Evolutionary conservation across 2,329 filamentous ascomycete species (phyloP).

Genomic region (Atkinsonella texensis): DNA sequence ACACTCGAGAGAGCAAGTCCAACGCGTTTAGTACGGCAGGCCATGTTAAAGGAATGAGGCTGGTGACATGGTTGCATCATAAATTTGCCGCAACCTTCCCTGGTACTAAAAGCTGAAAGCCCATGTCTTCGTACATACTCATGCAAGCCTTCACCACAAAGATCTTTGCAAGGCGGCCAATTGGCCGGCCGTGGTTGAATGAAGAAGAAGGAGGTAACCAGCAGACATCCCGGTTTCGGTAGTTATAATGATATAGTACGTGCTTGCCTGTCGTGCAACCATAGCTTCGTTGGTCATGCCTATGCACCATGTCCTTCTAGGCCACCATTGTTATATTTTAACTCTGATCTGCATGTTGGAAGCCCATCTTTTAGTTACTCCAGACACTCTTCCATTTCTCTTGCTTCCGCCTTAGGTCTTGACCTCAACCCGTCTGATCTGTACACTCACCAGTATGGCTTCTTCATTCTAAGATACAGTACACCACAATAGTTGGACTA

Average conservation of each 20-base stretch:
- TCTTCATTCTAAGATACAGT: neutral
- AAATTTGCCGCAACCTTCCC: neutral
- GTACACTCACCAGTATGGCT: neutral
- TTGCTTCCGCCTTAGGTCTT: neutral
- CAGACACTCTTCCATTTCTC: neutral
- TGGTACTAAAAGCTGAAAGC: neutral
- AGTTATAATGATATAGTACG: neutral
- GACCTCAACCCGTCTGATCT: neutral
- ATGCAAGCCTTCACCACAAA: neutral
- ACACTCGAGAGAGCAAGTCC: too few relatives aligned
- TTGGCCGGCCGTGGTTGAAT: neutral
- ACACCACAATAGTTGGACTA: neutral
- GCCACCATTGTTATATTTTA: neutral
- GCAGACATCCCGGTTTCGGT: neutral
- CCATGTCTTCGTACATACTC: neutral
- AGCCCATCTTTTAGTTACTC: neutral
- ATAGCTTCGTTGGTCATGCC: neutral
- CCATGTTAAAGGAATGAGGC: neutral
- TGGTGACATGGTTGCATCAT: neutral
- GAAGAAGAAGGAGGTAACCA: neutral
- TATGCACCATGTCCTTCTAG: neutral
- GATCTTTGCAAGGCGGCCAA: neutral
- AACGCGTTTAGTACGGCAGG: too few relatives aligned
- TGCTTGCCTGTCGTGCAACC: neutral
- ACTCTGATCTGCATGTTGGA: neutral